Conservation (phyloP, 2,329 filamentous ascomycete species). For the Nothopassalora personata region DNA sequence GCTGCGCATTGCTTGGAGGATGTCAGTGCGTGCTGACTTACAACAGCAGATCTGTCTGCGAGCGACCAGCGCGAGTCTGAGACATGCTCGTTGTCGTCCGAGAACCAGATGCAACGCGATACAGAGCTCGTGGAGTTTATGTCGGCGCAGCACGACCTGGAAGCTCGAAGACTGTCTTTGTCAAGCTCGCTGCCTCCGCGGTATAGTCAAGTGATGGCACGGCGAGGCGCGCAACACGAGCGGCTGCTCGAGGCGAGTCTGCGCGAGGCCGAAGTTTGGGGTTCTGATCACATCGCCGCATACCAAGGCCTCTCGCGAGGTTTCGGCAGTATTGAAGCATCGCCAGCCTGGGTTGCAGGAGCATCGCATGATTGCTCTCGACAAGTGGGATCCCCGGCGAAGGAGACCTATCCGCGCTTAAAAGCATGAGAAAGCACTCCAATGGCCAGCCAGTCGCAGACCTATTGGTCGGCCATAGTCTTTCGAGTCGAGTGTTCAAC, state of each 20-base stretch:
- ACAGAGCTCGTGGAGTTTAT: not conserved
- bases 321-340: not conserved
- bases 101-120: not conserved
- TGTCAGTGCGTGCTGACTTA: not conserved
- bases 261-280: not conserved
- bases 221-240: not conserved
- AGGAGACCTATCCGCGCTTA: not conserved
- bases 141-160: not conserved
- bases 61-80: not conserved
- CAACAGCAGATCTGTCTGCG: not conserved
- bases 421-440: not conserved
- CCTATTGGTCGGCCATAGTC: not conserved
- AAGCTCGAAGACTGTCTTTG: too few species aligned
- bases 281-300: not conserved
- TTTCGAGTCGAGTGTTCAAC: not conserved
- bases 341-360: not conserved
- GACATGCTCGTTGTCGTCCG: not conserved
- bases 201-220: not conserved
- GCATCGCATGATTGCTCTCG: not conserved
- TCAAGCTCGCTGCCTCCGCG: not conserved
- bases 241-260: too few species aligned
- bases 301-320: not conserved
- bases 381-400: not conserved
- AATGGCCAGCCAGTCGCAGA: not conserved
- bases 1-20: not conserved